These are phyloP conservation scores for Fusarium newnesense DNA, from an alignment of 2,329 filamentous ascomycete species.

Conservation along the genomic window DNA sequence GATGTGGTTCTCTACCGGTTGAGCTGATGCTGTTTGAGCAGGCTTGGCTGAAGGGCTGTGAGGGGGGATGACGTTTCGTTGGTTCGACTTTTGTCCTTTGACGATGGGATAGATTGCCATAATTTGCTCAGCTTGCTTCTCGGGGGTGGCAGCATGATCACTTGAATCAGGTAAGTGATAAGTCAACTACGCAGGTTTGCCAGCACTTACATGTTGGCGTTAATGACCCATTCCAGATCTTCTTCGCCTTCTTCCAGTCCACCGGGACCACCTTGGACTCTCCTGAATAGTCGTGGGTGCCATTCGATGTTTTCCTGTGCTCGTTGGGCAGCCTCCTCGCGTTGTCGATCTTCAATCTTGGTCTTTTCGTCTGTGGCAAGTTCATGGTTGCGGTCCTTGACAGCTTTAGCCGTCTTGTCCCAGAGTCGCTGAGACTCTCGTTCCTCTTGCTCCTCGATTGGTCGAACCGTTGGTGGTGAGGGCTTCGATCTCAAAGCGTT, in stretches of 20 bases:
- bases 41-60: constrained; percentile 36
- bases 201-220: constrained; percentile 78
- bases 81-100: constrained; percentile 73
- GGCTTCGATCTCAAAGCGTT: constrained; percentile 83
- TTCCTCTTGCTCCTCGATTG: constrained; percentile 86
- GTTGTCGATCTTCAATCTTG: constrained; percentile 92
- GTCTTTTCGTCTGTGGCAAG: constrained; percentile 94
- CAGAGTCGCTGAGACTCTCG: constrained; percentile 92
- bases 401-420: constrained; percentile 81
- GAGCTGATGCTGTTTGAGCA: constrained; percentile 29
- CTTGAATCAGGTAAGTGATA: constrained; percentile 39
- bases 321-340: constrained; percentile 85
- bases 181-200: background rate
- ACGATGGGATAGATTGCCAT: constrained; percentile 87
- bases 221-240: constrained; percentile 94
- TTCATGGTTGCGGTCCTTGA: constrained; percentile 87
- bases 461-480: constrained; percentile 76
- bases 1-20: constrained; percentile 28
- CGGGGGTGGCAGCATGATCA: constrained; percentile 62
- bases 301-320: constrained; percentile 84
- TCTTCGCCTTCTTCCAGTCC: constrained; percentile 84
- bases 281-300: constrained; percentile 86
- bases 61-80: constrained; percentile 67
- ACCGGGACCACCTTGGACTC: constrained; percentile 75
- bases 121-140: constrained; percentile 83